phyloP scores from a whole-genome alignment of 495 filamentous ascomycete genomes.

The Geopyxis carbonaria region DNA sequence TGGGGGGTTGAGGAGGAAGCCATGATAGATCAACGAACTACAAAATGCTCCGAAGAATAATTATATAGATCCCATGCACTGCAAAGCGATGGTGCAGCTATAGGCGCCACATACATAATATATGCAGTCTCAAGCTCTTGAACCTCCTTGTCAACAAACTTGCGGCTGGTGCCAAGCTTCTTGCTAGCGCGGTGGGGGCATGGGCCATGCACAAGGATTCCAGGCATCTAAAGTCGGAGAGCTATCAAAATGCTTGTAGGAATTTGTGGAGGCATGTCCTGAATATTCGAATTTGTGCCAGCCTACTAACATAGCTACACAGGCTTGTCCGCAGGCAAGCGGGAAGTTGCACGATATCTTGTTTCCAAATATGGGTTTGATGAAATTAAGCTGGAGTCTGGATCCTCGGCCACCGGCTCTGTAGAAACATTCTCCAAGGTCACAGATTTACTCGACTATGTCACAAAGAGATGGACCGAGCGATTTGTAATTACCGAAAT shows the following conservation, averaged over 20 bases:
- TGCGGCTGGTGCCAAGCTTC: too few relatives aligned
- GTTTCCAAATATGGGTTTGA: conserved; percentile 56
- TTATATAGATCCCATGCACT: too few relatives aligned
- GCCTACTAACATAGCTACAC: conserved; percentile 17
- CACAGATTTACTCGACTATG: conserved; percentile 57
- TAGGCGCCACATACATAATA: too few relatives aligned
- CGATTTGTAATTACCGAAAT: conserved; percentile 75
- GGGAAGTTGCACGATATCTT: conserved; percentile 67
- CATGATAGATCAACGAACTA: too few relatives aligned
- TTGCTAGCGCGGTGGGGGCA: too few relatives aligned
- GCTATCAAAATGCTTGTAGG: conserved; percentile 96
- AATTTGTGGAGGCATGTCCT: conserved; percentile 62
- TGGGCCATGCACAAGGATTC: too few relatives aligned
- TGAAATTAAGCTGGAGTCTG: not conserved
- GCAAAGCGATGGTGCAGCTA: too few relatives aligned
- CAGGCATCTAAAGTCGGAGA: too few relatives aligned
- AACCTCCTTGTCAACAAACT: too few relatives aligned
- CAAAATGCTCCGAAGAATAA: too few relatives aligned
- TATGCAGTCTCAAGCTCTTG: too few relatives aligned
- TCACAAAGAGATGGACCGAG: conserved; percentile 67
- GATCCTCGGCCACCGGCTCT: conserved; percentile 9
- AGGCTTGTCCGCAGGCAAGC: conserved; percentile 86
- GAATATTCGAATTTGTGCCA: conserved; percentile 6
- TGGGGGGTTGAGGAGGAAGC: too few relatives aligned
- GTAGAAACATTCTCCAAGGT: conserved; percentile 36